phyloP scores from a whole-genome alignment of 331 rosid species.

The Rosa hybrid region DNA sequence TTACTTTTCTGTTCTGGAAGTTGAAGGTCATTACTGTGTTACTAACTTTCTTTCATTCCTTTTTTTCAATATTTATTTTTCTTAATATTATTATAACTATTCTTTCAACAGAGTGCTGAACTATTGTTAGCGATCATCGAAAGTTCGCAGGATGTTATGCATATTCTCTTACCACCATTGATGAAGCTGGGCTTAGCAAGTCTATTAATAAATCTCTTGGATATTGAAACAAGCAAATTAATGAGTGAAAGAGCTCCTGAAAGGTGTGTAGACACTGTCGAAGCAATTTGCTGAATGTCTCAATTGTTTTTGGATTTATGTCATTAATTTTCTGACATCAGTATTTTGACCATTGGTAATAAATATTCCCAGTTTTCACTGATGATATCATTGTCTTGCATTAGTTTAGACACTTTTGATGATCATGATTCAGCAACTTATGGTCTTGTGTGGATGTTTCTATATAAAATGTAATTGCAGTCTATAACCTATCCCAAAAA shows the following conservation, averaged over 20 bases:
- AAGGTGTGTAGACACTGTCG: conserved; percentile 44
- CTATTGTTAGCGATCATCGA: conserved; percentile 72
- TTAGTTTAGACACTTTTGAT: conserved; percentile 6
- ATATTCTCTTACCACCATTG: conserved; percentile 61
- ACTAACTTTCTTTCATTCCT: conserved; percentile 11
- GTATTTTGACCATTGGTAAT: background rate
- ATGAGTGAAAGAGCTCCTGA: conserved; percentile 61
- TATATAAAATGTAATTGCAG: background rate
- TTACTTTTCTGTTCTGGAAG: background rate
- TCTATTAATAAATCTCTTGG: conserved; percentile 61
- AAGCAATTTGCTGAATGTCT: background rate
- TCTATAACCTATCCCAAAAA: background rate
- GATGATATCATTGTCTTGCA: background rate
- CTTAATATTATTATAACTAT: conserved; percentile 17
- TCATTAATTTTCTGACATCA: background rate
- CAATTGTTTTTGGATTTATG: background rate
- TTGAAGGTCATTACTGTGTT: background rate
- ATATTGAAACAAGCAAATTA: conserved; percentile 62
- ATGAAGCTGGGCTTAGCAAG: conserved; percentile 80
- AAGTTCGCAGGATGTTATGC: conserved; percentile 54
- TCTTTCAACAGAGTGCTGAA: conserved; percentile 54
- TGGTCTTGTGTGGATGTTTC: background rate
- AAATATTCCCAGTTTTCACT: too few species aligned
- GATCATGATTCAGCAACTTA: conserved; percentile 9
- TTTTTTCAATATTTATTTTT: conserved; percentile 18